These are phyloP conservation scores for Chlamydomonas sphaeroides DNA, from an alignment of 139 green algal genomes.

Conservation along the genomic window DNA sequence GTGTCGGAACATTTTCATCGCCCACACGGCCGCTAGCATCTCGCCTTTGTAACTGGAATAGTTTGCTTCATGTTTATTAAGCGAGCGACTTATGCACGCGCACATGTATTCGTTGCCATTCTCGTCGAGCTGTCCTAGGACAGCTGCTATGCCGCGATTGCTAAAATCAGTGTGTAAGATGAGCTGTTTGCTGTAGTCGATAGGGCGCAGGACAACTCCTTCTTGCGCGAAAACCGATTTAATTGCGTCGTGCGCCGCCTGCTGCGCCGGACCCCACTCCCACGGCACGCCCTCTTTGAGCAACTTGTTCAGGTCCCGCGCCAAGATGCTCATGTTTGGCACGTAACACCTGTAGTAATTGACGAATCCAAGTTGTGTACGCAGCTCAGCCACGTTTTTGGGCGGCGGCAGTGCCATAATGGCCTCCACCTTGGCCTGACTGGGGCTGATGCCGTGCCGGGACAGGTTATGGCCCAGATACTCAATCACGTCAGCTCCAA, in stretches of 20 bases:
- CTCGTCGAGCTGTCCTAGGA: constrained; percentile 46
- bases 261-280: constrained; percentile 33
- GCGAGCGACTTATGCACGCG: constrained; percentile 44
- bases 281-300: constrained; percentile 22
- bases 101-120: constrained; percentile 46
- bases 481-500: constrained; percentile 28
- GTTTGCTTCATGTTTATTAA: constrained; percentile 40
- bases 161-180: constrained; percentile 19
- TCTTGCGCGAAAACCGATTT: neutral
- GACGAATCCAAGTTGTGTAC: constrained; percentile 46
- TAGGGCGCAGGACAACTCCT: neutral
- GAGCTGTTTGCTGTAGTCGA: neutral
- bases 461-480: constrained; percentile 59
- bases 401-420: constrained; percentile 49
- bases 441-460: constrained; percentile 10
- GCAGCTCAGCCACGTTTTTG: constrained; percentile 36
- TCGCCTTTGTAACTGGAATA: constrained; percentile 34
- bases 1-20: constrained; percentile 22
- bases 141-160: constrained; percentile 35
- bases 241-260: neutral
- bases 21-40: constrained; percentile 24
- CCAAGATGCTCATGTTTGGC: constrained; percentile 35
- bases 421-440: neutral
- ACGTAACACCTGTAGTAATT: constrained; percentile 63
- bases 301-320: constrained; percentile 39